These are phyloP conservation scores for Colletotrichum spinosum DNA, from an alignment of 2,329 filamentous ascomycete genomes.

Conservation along the genomic window DNA sequence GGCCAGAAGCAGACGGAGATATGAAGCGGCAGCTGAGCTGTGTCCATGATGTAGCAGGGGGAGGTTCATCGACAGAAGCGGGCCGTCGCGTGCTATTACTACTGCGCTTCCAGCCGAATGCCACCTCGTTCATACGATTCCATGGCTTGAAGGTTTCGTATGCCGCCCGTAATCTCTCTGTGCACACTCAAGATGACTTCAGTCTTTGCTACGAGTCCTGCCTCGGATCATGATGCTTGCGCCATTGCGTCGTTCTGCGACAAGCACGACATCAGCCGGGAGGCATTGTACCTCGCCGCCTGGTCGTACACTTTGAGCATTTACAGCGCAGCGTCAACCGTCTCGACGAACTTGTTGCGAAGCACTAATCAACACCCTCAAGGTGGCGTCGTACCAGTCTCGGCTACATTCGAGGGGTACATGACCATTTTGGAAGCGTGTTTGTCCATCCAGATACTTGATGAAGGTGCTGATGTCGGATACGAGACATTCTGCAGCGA, in stretches of 20 bases:
- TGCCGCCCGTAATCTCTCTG: not conserved
- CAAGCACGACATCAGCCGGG: not conserved
- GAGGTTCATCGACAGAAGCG: too few species aligned
- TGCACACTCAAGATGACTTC: not conserved
- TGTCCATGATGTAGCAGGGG: too few species aligned
- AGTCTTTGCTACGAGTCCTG: not conserved
- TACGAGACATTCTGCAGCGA: not conserved
- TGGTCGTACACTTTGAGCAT: conserved; percentile 9
- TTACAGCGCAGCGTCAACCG: not conserved
- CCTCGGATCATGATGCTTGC: not conserved
- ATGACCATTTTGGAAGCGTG: not conserved
- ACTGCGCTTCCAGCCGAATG: too few species aligned
- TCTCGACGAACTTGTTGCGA: not conserved
- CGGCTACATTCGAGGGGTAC: not conserved
- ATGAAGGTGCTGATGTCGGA: not conserved
- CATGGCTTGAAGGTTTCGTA: not conserved
- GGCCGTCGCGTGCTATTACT: too few species aligned
- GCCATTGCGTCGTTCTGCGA: not conserved
- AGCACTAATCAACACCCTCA: not conserved
- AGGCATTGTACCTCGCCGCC: conserved; percentile 3
- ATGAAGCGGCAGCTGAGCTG: too few species aligned
- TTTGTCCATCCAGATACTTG: not conserved
- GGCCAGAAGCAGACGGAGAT: too few species aligned
- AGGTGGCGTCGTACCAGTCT: not conserved
- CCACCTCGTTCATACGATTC: not conserved